phyloP scores from a whole-genome alignment of 495 filamentous ascomycete species.

The Glarea lozoyensis region DNA sequence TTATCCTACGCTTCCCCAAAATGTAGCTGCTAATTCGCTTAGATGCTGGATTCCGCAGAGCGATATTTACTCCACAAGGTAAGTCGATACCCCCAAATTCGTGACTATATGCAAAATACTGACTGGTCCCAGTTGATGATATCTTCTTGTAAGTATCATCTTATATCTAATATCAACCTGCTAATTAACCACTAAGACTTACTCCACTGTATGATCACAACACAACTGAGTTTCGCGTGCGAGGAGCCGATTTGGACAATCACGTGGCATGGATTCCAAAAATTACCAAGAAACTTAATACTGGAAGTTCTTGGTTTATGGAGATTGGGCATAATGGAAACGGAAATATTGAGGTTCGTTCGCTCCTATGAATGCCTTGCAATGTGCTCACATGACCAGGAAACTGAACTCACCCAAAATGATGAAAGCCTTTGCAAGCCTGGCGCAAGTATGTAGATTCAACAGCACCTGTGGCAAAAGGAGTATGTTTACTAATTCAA shows the following conservation, averaged over 20 bases:
- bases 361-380: background rate
- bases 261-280: background rate
- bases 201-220: slow-evolving; percentile 5
- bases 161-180: background rate
- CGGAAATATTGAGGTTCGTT: slow-evolving; percentile 40
- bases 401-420: background rate
- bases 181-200: background rate
- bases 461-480: background rate
- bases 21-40: background rate
- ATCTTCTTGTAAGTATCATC: slow-evolving; percentile 10
- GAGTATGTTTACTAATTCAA: background rate
- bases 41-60: slow-evolving; percentile 45
- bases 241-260: background rate
- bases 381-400: background rate
- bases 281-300: slow-evolving; percentile 1
- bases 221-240: slow-evolving; percentile 1
- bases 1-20: background rate
- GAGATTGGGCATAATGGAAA: slow-evolving; percentile 56
- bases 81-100: background rate
- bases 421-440: background rate
- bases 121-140: slow-evolving; percentile 8
- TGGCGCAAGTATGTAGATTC: background rate
- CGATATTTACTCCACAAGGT: slow-evolving; percentile 47
- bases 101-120: too few relatives aligned
- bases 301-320: slow-evolving; percentile 13